Evolutionary conservation across 441 rosid genomes (phyloP), one percentile per base, ranked within the genome.

Genomic region (Mallotus repandus): DNA sequence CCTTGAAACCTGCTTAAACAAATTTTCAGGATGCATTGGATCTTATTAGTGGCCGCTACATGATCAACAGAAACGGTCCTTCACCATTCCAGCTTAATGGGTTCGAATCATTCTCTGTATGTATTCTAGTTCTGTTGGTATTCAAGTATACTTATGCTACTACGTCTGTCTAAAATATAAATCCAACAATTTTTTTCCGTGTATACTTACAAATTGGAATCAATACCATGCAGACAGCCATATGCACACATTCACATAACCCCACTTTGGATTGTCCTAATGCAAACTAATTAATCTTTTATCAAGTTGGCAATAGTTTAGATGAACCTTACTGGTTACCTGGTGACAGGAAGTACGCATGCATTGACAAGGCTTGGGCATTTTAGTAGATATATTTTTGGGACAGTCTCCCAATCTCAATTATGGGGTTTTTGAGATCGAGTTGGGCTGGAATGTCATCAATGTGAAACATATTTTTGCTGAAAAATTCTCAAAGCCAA

Each of bases 31-130:
- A 95, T 66, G 97, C 99, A 60, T 80, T 93, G 84, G 98, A 95
- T 84, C 98, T 95, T 76, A 77, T 95, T 56, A 93, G 98, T 62
- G 99, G 99, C 62, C 94, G 74, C 77, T 95, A 95, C 76, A 78
- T 78, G n/a, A 81, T 95, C 43, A 91, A 87, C 84, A 81, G 83
- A 74, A 82, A 83, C 66, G 80, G 87, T 66, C 93, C 89, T 76
- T 93, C 97, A 8, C 89, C 91, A 43, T 90, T 90, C 78, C 96
- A 86, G 89, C 87, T 92, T 21, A 91, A 87, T 72, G 86, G 88
- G 54, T 86, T 84, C 25, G 98, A 91, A 74, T 83, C 90, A 72
- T 68, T 88, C 9, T 89, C 92, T 62, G 98, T 95, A 85, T 59
- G 94, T 79, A 59, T 62, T 71, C 53, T 73, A 52, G 22, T 63